A percentile compares a stretch with the other conserved stretches of the same genome.
Conservation (phyloP, 2,329 filamentous ascomycete species). For the Teratosphaeria nubilosa region DNA sequence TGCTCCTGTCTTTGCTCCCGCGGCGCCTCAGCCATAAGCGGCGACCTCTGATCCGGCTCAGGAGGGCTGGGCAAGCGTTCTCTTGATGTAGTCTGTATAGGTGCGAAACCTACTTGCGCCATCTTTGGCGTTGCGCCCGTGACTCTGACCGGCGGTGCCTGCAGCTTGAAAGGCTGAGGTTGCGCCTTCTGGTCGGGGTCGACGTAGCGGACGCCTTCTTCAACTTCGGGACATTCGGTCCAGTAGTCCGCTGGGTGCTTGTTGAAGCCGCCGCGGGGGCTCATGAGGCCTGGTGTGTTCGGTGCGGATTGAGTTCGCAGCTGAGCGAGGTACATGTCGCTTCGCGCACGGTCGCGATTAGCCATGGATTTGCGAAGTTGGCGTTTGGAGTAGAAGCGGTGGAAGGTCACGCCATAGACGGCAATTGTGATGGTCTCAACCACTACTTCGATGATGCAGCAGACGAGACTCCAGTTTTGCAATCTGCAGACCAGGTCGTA, state of each 20-base stretch:
- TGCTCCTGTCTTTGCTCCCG: conserved; percentile 50
- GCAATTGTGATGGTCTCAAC: conserved; percentile 83
- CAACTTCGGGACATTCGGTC: conserved; percentile 28
- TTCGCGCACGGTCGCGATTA: conserved; percentile 82
- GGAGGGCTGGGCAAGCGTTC: conserved; percentile 13
- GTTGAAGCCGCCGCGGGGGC: conserved; percentile 44
- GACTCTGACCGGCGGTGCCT: conserved; percentile 71
- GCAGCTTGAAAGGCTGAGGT: conserved; percentile 63
- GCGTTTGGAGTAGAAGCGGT: conserved; percentile 94
- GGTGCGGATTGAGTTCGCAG: conserved; percentile 69
- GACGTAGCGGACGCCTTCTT: conserved; percentile 46
- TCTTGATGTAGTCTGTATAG: conserved; percentile 20
- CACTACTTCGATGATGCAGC: conserved; percentile 93
- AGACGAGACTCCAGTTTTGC: conserved; percentile 90
- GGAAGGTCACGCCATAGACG: conserved; percentile 92
- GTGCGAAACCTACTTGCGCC: conserved; percentile 52
- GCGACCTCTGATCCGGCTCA: conserved; percentile 29
- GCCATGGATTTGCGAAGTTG: conserved; percentile 96
- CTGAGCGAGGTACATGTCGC: conserved; percentile 78
- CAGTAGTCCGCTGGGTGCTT: conserved; percentile 33
- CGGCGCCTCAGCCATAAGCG: conserved; percentile 27
- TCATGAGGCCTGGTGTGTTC: conserved; percentile 71
- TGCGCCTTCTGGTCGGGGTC: conserved; percentile 39
- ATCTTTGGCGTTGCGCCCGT: conserved; percentile 67
- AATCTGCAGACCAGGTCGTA: conserved; percentile 88